phyloP scores from a whole-genome alignment of 768 basidiomycete genomes.

The Paxillus rubicundulus region DNA sequence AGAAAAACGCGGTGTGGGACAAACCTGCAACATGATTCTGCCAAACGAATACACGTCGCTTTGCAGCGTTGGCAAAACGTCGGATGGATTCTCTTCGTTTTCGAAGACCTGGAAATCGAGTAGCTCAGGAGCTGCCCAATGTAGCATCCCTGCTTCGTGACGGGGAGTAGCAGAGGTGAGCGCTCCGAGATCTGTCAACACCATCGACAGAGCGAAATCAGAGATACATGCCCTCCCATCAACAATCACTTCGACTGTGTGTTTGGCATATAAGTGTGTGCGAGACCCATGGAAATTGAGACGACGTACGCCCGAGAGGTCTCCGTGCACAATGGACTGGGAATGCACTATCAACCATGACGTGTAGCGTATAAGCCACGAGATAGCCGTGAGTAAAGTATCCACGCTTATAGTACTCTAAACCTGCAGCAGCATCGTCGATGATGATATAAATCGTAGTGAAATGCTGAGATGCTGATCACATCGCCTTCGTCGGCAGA shows the following conservation, averaged over 20 bases:
- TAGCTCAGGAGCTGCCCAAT: slow-evolving; percentile 48
- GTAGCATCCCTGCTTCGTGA: slow-evolving; percentile 38
- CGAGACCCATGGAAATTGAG: too few relatives aligned
- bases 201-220: slow-evolving; percentile 47
- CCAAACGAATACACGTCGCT: slow-evolving; percentile 40
- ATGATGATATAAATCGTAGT: too few relatives aligned
- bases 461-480: too few relatives aligned
- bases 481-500: too few relatives aligned
- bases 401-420: slow-evolving; percentile 26
- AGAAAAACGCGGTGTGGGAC: too few relatives aligned
- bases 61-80: slow-evolving; percentile 14
- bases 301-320: slow-evolving; percentile 30
- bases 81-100: neutral
- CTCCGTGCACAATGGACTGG: slow-evolving; percentile 22
- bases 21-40: slow-evolving; percentile 24
- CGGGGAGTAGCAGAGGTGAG: slow-evolving; percentile 33
- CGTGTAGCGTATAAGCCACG: neutral
- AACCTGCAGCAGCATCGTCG: slow-evolving; percentile 23
- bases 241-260: slow-evolving; percentile 45
- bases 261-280: neutral
- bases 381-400: neutral
- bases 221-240: slow-evolving; percentile 41
- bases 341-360: slow-evolving; percentile 21
- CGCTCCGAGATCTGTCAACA: slow-evolving; percentile 35
- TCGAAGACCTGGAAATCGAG: slow-evolving; percentile 13